A percentile compares a stretch with the other conserved stretches of the same genome.
phyloP scores from a whole-genome alignment of 108 stramenopile genomes.

The Nitzschia sp. region DNA sequence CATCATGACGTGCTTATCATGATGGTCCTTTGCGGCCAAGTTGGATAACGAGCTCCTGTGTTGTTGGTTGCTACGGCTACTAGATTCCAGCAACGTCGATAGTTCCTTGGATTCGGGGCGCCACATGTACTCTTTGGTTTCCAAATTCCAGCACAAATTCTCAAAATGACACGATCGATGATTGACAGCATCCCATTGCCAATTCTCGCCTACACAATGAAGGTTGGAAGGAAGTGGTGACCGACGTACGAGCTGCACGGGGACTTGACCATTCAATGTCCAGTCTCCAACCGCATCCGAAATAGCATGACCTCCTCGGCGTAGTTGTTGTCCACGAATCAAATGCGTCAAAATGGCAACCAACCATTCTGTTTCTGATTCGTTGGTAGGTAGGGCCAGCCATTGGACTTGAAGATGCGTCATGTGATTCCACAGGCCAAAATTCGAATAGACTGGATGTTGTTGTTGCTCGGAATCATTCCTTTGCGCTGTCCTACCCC shows the following conservation, averaged over 20 bases:
- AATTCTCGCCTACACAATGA: slow-evolving; percentile 39
- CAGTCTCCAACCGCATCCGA: neutral
- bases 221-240: slow-evolving; percentile 10
- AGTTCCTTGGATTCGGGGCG: no score
- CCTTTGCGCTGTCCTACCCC: no score
- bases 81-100: no score
- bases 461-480: no score
- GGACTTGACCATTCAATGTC: neutral
- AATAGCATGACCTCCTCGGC: neutral
- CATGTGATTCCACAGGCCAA: slow-evolving; percentile 47
- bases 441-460: slow-evolving; percentile 22
- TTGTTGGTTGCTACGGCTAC: no score
- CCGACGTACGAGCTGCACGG: neutral
- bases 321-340: neutral
- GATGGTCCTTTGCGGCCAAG: neutral
- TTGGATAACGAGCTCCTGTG: no score
- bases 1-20: slow-evolving; percentile 27
- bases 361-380: slow-evolving; percentile 1
- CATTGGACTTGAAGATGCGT: slow-evolving; percentile 46
- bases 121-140: no score
- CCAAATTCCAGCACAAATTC: slow-evolving; percentile 27
- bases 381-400: slow-evolving; percentile 22
- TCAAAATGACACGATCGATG: slow-evolving; percentile 39
- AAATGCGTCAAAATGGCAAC: neutral
- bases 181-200: slow-evolving; percentile 16